phyloP scores from a whole-genome alignment of 2,329 filamentous ascomycete species.

The Ophiostoma tasmaniense region DNA sequence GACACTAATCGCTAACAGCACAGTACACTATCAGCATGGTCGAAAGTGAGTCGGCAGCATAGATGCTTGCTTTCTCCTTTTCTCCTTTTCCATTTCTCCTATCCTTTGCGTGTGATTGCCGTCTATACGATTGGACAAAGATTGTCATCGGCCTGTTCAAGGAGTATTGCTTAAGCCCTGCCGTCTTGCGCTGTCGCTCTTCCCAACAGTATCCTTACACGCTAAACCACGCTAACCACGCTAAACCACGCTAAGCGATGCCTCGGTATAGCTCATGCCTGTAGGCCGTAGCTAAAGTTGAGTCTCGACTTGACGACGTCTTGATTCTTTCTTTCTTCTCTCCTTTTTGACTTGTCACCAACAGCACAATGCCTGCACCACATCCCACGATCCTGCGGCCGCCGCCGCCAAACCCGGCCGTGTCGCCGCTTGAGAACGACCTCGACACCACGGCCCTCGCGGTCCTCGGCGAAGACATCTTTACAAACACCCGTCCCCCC shows the following conservation, averaged over 20 bases:
- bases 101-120: not conserved
- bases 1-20: not conserved
- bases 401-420: slow-evolving; percentile 61
- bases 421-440: slow-evolving; percentile 79
- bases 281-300: not conserved
- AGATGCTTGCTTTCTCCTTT: not conserved
- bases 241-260: not conserved
- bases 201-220: not conserved
- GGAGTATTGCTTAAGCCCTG: not conserved
- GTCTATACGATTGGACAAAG: not conserved
- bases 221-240: not conserved
- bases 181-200: not conserved
- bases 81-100: not conserved
- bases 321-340: not conserved
- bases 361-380: slow-evolving; percentile 11
- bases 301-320: not conserved
- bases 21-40: not conserved
- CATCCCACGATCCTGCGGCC: slow-evolving; percentile 60
- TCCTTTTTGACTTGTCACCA: not conserved
- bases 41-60: not conserved
- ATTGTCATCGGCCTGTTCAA: not conserved
- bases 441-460: slow-evolving; percentile 75
- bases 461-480: slow-evolving; percentile 75
- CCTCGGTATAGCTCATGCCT: not conserved
- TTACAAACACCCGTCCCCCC: slow-evolving; percentile 83